phyloP scores from a whole-genome alignment of 768 basidiomycete genomes.

The Boletus sensibilis region DNA sequence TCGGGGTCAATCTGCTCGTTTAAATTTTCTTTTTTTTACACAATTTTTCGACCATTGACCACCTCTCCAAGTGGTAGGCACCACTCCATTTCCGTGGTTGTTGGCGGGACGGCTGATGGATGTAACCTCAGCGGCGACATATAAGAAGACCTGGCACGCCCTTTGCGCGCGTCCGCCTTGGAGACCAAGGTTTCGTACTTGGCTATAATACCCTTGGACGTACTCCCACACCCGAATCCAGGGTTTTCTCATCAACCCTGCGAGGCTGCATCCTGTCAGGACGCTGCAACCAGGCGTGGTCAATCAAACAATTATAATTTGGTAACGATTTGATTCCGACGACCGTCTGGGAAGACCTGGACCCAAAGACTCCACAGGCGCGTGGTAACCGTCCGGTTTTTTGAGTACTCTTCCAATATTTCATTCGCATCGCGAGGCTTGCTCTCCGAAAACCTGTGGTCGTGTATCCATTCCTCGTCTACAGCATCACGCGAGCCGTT shows the following conservation, averaged over 20 bases:
- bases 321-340: conserved; percentile 22
- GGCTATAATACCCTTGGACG: conserved; percentile 7
- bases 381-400: conserved; percentile 26
- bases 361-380: conserved; percentile 26
- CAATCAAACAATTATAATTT: conserved; percentile 15
- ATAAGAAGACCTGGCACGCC: conserved; percentile 27
- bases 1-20: neutral
- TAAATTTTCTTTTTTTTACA: conserved; percentile 12
- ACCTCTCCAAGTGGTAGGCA: neutral
- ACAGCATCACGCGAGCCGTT: neutral
- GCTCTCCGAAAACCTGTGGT: conserved; percentile 20
- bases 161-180: conserved; percentile 27
- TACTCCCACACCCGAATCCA: conserved; percentile 16
- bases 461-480: conserved; percentile 1
- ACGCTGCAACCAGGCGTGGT: conserved; percentile 12
- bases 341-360: conserved; percentile 24
- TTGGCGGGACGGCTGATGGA: conserved; percentile 11
- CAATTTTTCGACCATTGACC: conserved; percentile 5
- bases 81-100: conserved; percentile 12
- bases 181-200: conserved; percentile 18
- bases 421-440: neutral
- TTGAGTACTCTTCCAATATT: neutral
- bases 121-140: conserved; percentile 17
- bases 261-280: conserved; percentile 13
- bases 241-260: conserved; percentile 28